Evolutionary conservation across 768 basidiomycete species (phyloP), one percentile per base, ranked within the genome.

Genomic region (Rhodotorula toruloides): DNA sequence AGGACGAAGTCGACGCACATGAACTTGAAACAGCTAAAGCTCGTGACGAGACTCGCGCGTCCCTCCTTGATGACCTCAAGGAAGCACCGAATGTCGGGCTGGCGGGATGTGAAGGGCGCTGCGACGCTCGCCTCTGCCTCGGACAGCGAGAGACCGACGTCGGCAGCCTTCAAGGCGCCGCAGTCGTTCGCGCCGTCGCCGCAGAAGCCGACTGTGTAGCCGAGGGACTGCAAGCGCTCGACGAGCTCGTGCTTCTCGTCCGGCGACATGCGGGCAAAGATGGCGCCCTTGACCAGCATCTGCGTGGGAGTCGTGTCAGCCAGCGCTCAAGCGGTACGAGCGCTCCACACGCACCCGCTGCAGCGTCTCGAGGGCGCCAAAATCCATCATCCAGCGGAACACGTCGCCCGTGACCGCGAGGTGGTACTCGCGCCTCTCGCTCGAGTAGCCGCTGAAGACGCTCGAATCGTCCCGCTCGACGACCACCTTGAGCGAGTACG

Each of bases 21-120:
- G 75, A 97, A 99, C 79, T 99, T 99, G 85, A 99, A 99, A 79
- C 94, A 98, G 72, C 91, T 93, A 79, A 99, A 99, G 77, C 91
- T 94, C 2, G 96, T 98, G 58, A 96, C 94, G 58, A 99, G 81
- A 1, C 96, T 94, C 13, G 91, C 90, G 49, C 96, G 83, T 13
- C 96, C 96, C 76, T 99, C 94, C 74, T 87, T 91, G 80, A 99
- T 93, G 57, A 99, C 89, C 72, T 98, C 92, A 37, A 98, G 82
- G 49, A 97, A 90, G 76, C 96, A 99, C 48, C 88, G 84, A 74
- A 99, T 93, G 78, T 99, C 96, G 4, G 96, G 90, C 1, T 86
- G 89, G 50, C 86, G 87, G 68, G 89, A 88, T 10, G 96, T 98
- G 77, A 99, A 98, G 1, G 96, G 96, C 11, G 96, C 96, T 9